phyloP scores from a whole-genome alignment of 805 yeast genomes.

The Candida chilensis region DNA sequence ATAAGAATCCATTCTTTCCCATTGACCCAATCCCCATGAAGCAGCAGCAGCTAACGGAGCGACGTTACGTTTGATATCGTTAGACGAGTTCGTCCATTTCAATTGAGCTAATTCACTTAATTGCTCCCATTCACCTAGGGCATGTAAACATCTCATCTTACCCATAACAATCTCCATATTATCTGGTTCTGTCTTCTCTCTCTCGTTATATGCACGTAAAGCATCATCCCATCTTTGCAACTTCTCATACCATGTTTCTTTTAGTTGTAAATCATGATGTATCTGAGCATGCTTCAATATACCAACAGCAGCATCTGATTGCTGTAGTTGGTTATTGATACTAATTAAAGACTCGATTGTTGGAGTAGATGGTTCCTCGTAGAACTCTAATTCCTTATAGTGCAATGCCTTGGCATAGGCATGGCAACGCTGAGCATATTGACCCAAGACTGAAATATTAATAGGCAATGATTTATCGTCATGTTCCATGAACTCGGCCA shows the following conservation, averaged over 20 bases:
- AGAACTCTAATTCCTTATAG: slow-evolving; percentile 90
- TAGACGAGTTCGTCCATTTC: slow-evolving; percentile 71
- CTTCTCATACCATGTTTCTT: slow-evolving; percentile 97
- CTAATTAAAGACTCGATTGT: slow-evolving; percentile 88
- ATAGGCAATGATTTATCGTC: slow-evolving; percentile 93
- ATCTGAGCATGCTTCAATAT: slow-evolving; percentile 90
- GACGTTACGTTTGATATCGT: slow-evolving; percentile 69
- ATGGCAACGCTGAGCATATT: slow-evolving; percentile 90
- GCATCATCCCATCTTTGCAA: slow-evolving; percentile 99
- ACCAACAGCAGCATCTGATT: slow-evolving; percentile 97
- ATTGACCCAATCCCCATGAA: slow-evolving; percentile 95
- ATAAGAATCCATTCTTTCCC: slow-evolving; percentile 94
- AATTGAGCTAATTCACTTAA: slow-evolving; percentile 76
- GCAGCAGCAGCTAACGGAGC: slow-evolving; percentile 99
- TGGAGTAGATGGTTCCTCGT: slow-evolving; percentile 85
- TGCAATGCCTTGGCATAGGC: slow-evolving; percentile 97
- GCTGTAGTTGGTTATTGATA: slow-evolving; percentile 91
- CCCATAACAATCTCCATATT: slow-evolving; percentile 92
- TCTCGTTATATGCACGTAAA: slow-evolving; percentile 73
- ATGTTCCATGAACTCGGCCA: slow-evolving; percentile 96
- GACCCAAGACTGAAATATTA: slow-evolving; percentile 82
- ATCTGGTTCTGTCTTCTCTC: slow-evolving; percentile 56
- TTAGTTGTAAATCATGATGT: slow-evolving; percentile 82
- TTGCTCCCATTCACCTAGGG: slow-evolving; percentile 98
- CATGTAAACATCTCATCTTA: slow-evolving; percentile 95